A percentile compares a stretch with the other conserved stretches of the same genome.
Conservation (phyloP, 108 stramenopile species). For the Schizochytrium sp. region DNA sequence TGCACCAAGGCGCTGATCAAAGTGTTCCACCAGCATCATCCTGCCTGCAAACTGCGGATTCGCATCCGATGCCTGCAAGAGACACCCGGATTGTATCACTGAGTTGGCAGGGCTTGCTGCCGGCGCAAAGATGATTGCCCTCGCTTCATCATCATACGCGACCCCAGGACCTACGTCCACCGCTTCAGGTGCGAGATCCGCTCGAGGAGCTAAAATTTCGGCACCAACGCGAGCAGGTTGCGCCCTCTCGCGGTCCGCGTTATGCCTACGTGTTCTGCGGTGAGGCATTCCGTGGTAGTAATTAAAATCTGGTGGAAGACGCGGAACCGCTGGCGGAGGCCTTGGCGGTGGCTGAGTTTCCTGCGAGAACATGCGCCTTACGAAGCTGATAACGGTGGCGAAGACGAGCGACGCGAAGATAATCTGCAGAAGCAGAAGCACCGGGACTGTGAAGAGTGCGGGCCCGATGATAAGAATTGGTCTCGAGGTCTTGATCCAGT, state of each 20-base stretch:
- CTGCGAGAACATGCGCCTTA: neutral
- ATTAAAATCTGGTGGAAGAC: neutral
- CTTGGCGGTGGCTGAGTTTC: neutral
- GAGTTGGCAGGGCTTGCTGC: neutral
- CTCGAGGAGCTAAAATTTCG: neutral
- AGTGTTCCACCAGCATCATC: neutral
- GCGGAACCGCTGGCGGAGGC: neutral
- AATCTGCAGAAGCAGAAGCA: slow-evolving; percentile 37
- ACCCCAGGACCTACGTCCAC: no score
- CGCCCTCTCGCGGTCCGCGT: neutral
- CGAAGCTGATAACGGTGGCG: slow-evolving; percentile 16
- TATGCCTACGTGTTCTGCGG: neutral
- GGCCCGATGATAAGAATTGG: slow-evolving; percentile 29
- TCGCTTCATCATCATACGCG: neutral
- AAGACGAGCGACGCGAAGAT: slow-evolving; percentile 50
- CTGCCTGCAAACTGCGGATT: slow-evolving; percentile 37
- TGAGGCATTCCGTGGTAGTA: neutral
- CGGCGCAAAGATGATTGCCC: neutral
- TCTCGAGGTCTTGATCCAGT: neutral
- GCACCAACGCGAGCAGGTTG: neutral
- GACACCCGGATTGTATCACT: neutral
- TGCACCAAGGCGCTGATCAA: neutral
- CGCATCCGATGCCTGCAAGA: neutral
- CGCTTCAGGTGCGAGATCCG: no score
- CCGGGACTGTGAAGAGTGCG: slow-evolving; percentile 42